Percentiles rank a stretch among this genome's conserved stretches.
phyloP scores from a whole-genome alignment of 2,329 filamentous ascomycete genomes.

The Talaromyces sp. region DNA sequence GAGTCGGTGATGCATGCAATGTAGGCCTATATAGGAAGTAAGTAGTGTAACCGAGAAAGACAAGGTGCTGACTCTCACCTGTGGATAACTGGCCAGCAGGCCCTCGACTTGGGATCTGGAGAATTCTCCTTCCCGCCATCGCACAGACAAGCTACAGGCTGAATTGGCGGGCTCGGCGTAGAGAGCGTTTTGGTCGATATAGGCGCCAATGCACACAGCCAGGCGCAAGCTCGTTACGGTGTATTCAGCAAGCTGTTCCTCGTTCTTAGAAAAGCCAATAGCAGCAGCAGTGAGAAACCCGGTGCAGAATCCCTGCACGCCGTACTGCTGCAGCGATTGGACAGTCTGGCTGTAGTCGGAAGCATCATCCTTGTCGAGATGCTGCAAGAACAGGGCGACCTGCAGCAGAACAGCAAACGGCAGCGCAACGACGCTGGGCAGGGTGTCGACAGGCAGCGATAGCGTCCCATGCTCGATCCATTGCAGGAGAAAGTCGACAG shows the following conservation, averaged over 20 bases:
- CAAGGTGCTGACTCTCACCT: not conserved
- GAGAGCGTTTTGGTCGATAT: slow-evolving; percentile 25
- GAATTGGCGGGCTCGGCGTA: not conserved
- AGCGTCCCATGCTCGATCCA: not conserved
- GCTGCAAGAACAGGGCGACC: not conserved
- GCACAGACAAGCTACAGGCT: slow-evolving; percentile 1
- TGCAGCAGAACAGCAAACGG: slow-evolving; percentile 6
- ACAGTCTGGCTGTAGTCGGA: not conserved
- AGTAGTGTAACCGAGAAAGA: not conserved
- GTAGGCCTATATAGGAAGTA: slow-evolving; percentile 4
- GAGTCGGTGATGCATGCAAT: slow-evolving; percentile 6
- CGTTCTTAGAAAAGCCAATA: slow-evolving; percentile 25
- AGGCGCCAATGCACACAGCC: slow-evolving; percentile 32
- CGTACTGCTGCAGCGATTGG: slow-evolving; percentile 9
- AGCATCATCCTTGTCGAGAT: not conserved
- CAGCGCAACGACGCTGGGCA: not conserved
- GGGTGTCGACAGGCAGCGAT: not conserved
- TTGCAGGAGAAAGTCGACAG: not conserved
- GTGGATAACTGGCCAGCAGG: not conserved
- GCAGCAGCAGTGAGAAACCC: slow-evolving; percentile 37
- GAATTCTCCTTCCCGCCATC: slow-evolving; percentile 5
- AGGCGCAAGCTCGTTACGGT: slow-evolving; percentile 36
- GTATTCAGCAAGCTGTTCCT: slow-evolving; percentile 26
- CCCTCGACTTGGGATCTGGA: slow-evolving; percentile 1
- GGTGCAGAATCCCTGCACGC: slow-evolving; percentile 36